Base-by-base conservation (phyloP, 2,329 filamentous ascomycete genomes). In the Exophiala bonariae region DNA sequence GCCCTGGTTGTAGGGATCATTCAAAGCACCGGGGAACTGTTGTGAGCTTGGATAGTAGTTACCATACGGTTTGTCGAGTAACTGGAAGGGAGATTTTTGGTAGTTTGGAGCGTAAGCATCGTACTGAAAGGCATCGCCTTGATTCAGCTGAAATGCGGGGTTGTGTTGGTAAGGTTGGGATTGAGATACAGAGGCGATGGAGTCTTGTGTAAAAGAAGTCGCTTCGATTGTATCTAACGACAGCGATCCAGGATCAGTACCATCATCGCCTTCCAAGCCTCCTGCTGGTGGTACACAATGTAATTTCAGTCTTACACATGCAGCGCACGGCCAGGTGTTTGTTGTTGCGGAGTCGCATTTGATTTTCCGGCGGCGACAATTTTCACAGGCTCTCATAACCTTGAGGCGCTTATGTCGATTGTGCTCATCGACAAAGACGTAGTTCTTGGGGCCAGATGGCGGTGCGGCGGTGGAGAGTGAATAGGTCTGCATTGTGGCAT, bases 371-470 rank as follows among this genome's bases (percentile, higher is more conserved):
- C 90, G 85, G 53, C 92, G 82, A 65, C 92, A 97, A 51, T 92
- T 92, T 72, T 96, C 92, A 68, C 92, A 97, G 47, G 92, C 93
- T 75, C 93, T 85, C 90, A 96, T 96, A 42, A 96, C 92, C 79
- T 97, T 97, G 55, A 97, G 75, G 61, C 92, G 83, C 72, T 97
- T 97, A 71, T 97, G 93, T 56, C 93, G 86, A 74, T 97, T 97
- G 70, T 97, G 93, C 69, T 97, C 92, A 69, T 97, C 92, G 48
- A 97, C 93, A 65, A 97, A 97, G 61, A 97, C 93, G 87, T 96
- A 97, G 68, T 96, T 91, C 48, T 58, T 59, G 14, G 50, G 57
- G 22, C 50, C 57, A 30, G 47, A 36, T 16, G 52, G 38, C 45
- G 54, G 49, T 32, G 23, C 49, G n/a, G n/a, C n/a, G 34, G 50